Evolutionary conservation across 2,329 filamentous ascomycete species (phyloP).

Genomic region (Hymenoscyphus fraxineus): DNA sequence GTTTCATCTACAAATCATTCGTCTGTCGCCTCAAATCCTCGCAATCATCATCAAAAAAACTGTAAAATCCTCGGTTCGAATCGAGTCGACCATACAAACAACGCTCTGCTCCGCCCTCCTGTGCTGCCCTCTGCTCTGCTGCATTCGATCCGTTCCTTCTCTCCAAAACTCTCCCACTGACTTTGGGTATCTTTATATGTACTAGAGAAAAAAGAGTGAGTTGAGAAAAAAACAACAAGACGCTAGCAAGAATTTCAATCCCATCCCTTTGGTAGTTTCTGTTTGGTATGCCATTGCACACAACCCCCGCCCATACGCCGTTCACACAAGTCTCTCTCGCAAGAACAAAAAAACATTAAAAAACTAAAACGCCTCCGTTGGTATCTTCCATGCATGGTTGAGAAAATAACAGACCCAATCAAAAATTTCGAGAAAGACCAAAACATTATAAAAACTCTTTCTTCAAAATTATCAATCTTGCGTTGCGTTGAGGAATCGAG

Average conservation of each 20-base stretch:
- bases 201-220: not conserved
- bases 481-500: not conserved
- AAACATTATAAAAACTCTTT: slow-evolving; percentile 1
- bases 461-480: not conserved
- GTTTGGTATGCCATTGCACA: not conserved
- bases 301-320: not conserved
- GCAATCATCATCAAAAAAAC: no score
- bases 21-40: no score
- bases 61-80: no score
- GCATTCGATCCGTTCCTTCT: not conserved
- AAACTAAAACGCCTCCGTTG: slow-evolving; percentile 1
- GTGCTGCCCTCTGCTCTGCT: not conserved
- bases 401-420: not conserved
- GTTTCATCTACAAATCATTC: no score
- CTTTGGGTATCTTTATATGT: not conserved
- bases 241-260: not conserved
- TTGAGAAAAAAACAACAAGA: not conserved
- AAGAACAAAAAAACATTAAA: not conserved
- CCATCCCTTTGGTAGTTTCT: not conserved
- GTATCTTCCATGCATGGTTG: not conserved
- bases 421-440: not conserved
- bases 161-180: not conserved
- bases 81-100: no score
- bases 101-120: no score
- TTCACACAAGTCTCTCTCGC: not conserved